Evolutionary conservation across 202 grass and related monocot species (phyloP).

Genomic region (Brachypodium distachyon): DNA sequence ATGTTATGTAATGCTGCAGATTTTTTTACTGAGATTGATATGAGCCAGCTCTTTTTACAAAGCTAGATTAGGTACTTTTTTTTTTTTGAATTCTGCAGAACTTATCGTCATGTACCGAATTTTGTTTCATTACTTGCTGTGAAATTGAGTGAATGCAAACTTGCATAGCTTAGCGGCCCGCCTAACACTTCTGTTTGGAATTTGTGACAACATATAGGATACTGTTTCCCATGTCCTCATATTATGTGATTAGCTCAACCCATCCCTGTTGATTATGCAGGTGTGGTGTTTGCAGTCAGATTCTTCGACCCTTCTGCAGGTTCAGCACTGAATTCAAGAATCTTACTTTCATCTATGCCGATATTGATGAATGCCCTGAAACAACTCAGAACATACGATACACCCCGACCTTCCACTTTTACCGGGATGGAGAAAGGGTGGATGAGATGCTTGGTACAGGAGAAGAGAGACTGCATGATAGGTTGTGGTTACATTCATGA

Average conservation of each 20-base stretch:
- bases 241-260: not conserved
- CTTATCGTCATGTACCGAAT: not conserved
- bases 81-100: not conserved
- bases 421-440: conserved; percentile 66
- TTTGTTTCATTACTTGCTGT: not conserved
- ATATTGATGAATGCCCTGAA: conserved; percentile 89
- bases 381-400: conserved; percentile 71
- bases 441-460: conserved; percentile 86
- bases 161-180: not conserved
- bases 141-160: not conserved
- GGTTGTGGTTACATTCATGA: conserved; percentile 89
- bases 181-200: not conserved
- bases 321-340: conserved; percentile 89
- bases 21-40: not conserved
- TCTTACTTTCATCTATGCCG: conserved; percentile 68
- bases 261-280: conserved; percentile 5
- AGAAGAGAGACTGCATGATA: conserved; percentile 75
- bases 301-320: conserved; percentile 57
- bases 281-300: conserved; percentile 73
- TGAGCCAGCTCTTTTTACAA: not conserved
- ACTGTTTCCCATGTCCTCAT: not conserved
- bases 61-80: not conserved
- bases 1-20: not conserved
- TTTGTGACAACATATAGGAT: not conserved
- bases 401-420: conserved; percentile 89